Evolutionary conservation across 495 filamentous ascomycete genomes (phyloP).

Genomic region (Penicillium flavigenum): DNA sequence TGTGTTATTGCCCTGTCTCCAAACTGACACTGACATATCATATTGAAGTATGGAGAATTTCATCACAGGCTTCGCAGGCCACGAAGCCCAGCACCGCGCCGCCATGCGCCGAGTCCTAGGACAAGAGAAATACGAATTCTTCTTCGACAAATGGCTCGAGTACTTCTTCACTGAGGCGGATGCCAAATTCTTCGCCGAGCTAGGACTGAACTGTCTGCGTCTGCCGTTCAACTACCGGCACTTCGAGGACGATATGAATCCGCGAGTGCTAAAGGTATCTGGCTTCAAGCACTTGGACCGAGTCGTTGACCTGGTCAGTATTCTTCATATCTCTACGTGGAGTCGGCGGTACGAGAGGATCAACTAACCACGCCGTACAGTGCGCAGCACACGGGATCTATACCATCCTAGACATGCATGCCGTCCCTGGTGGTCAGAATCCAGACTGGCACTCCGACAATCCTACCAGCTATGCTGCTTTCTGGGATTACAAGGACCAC

Average conservation of each 20-base stretch:
- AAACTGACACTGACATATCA: neutral
- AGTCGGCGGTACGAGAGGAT: neutral
- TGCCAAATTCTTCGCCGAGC: constrained; percentile 57
- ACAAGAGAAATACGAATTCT: constrained; percentile 45
- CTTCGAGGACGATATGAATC: constrained; percentile 64
- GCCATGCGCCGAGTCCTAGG: constrained; percentile 58
- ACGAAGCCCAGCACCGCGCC: constrained; percentile 55
- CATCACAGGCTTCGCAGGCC: constrained; percentile 64
- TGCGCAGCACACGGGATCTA: constrained; percentile 59
- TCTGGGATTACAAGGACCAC: constrained; percentile 64
- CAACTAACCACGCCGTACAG: constrained; percentile 9
- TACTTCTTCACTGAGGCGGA: constrained; percentile 64
- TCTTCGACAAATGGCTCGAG: constrained; percentile 55
- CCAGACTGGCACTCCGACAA: constrained; percentile 65
- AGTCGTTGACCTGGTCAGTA: constrained; percentile 48
- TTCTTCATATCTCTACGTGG: neutral
- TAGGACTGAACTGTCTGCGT: constrained; percentile 62
- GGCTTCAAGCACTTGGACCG: constrained; percentile 62
- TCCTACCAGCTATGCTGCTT: constrained; percentile 52
- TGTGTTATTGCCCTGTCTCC: neutral
- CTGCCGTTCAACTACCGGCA: constrained; percentile 66
- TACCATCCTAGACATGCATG: constrained; percentile 63
- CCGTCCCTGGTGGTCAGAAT: constrained; percentile 64
- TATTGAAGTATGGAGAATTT: constrained; percentile 62
- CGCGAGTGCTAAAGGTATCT: constrained; percentile 53